A percentile compares a stretch with the other conserved stretches of the same genome.
phyloP scores from a whole-genome alignment of 192 early-diverging fungal genomes.

The Diversispora eburnea region DNA sequence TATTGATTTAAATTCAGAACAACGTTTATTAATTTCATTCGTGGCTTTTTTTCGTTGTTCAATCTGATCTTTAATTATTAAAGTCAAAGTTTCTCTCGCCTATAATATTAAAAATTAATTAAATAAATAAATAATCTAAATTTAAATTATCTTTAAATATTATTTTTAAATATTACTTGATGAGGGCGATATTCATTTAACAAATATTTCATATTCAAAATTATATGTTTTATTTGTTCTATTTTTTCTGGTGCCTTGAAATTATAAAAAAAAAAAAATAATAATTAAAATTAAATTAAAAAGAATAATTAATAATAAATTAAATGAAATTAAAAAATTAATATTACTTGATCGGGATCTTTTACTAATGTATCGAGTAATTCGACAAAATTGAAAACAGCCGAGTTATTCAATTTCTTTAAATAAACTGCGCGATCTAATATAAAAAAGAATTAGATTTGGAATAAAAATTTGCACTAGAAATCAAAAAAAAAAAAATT shows the following conservation, averaged over 20 bases:
- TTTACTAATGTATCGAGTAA: conserved; percentile 60
- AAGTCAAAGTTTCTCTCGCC: conserved; percentile 60
- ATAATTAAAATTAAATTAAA: not conserved
- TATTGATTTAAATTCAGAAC: conserved; percentile 6
- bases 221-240: conserved; percentile 63
- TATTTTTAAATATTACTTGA: conserved; percentile 47
- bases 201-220: conserved; percentile 80
- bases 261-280: not conserved
- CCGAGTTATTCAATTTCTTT: conserved; percentile 58
- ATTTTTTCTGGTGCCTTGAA: conserved; percentile 55
- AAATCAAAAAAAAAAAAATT: no score
- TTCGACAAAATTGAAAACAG: conserved; percentile 65
- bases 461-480: not conserved
- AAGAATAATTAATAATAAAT: not conserved
- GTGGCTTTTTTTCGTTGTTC: conserved; percentile 45
- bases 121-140: not conserved
- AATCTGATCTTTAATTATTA: conserved; percentile 68
- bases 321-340: not conserved
- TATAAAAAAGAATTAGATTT: not conserved
- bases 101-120: conserved; percentile 11
- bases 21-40: conserved; percentile 34
- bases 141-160: not conserved
- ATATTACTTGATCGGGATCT: conserved; percentile 38
- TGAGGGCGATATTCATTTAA: conserved; percentile 81
- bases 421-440: conserved; percentile 65